Percentiles rank a stretch among this genome's conserved stretches.
phyloP scores from a whole-genome alignment of 2,329 filamentous ascomycete species.

The Penicillium digitatum region DNA sequence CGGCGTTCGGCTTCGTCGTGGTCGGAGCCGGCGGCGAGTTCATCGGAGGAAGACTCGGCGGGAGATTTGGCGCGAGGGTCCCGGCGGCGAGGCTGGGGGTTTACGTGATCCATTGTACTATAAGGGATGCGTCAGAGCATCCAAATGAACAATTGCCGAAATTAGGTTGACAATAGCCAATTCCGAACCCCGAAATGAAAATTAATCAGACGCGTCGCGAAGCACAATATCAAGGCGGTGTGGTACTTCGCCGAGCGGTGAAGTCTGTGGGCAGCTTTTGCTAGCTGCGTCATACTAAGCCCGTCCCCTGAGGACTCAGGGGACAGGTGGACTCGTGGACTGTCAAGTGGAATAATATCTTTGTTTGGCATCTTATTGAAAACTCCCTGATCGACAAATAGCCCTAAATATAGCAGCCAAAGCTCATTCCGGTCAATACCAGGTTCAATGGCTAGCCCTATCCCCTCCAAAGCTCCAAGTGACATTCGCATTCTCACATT shows the following conservation, averaged over 20 bases:
- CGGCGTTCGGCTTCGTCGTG: slow-evolving; percentile 36
- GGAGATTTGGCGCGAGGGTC: slow-evolving; percentile 27
- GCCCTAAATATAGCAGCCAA: no score
- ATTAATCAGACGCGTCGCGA: slow-evolving; percentile 3
- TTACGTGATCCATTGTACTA: slow-evolving; percentile 26
- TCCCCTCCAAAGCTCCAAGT: slow-evolving; percentile 40
- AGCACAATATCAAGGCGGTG: slow-evolving; percentile 1
- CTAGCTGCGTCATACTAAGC: slow-evolving; percentile 2
- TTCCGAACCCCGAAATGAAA: background rate
- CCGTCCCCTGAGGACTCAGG: background rate
- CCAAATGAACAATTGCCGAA: background rate
- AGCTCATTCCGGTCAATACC: background rate
- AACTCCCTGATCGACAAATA: background rate
- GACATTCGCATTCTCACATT: slow-evolving; percentile 78
- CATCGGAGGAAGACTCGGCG: slow-evolving; percentile 39
- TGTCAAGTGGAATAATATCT: background rate
- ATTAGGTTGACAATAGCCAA: background rate
- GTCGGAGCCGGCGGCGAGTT: slow-evolving; percentile 36
- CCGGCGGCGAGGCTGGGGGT: slow-evolving; percentile 32
- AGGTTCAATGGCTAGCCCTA: slow-evolving; percentile 16
- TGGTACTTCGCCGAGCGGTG: background rate
- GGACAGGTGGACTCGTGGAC: background rate
- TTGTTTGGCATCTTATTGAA: background rate
- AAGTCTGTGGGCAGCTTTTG: background rate
- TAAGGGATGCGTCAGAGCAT: background rate